phyloP scores from a whole-genome alignment of 495 filamentous ascomycete species.

The Polyplosphaeria fusca region DNA sequence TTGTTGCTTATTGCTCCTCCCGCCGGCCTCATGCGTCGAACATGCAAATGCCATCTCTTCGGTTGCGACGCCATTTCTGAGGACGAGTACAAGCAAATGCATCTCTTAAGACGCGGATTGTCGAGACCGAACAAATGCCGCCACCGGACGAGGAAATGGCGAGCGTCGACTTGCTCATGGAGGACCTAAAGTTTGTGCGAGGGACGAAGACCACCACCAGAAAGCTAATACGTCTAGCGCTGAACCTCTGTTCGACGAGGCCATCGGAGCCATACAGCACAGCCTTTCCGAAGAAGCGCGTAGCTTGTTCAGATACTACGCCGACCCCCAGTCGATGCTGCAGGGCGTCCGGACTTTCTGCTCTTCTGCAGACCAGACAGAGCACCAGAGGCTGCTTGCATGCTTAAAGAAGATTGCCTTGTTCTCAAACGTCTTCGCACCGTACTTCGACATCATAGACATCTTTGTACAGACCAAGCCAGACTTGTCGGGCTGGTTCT shows the following conservation, averaged over 20 bases:
- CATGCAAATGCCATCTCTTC: conserved; percentile 3
- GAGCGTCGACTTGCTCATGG: conserved; percentile 11
- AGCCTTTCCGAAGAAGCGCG: conserved; percentile 13
- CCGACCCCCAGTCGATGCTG: conserved; percentile 1
- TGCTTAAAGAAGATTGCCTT: conserved; percentile 12
- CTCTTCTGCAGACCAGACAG: conserved; percentile 6
- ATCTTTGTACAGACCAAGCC: conserved; percentile 10
- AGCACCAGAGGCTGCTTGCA: conserved; percentile 9
- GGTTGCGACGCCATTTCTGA: neutral
- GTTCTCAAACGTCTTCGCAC: conserved; percentile 12
- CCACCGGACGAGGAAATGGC: conserved; percentile 2
- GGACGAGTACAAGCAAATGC: conserved; percentile 15
- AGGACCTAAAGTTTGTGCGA: conserved; percentile 12
- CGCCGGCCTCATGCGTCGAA: neutral
- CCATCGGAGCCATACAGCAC: conserved; percentile 11
- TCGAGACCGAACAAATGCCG: conserved; percentile 18
- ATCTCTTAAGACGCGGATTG: conserved; percentile 9
- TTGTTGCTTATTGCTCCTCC: conserved; percentile 28
- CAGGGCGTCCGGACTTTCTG: conserved; percentile 13
- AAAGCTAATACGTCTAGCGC: neutral
- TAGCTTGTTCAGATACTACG: conserved; percentile 5
- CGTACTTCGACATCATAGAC: conserved; percentile 21
- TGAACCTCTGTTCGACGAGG: conserved; percentile 20
- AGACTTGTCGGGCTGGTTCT: conserved; percentile 24
- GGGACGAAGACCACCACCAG: no score